Base-by-base conservation (phyloP, 208 protist genomes). In the Leishmania amazonensis region DNA sequence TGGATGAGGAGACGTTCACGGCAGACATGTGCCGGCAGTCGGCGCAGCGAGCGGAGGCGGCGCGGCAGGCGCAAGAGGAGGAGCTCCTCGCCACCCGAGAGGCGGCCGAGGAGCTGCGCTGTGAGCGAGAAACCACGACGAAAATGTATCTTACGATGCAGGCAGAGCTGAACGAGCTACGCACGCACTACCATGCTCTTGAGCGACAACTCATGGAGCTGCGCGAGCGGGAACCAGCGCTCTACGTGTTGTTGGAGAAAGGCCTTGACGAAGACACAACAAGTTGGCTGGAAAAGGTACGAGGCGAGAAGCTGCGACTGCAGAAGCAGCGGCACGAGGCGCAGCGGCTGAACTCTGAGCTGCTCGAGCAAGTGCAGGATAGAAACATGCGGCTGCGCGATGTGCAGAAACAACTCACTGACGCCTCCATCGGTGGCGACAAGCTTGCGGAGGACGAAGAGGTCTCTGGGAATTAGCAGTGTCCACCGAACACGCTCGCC, bases 191-290 rank as follows among this genome's bases (percentile, higher is more conserved):
- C 83, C 72, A 79, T 45, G 72, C 73, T 1, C 70, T 96, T 60
- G 88, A 94, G 82, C 58, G 70, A 6, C 88, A 85, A 54, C 87
- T 96, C 11, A 64, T 87, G 60, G 87, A 85, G 67, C 53, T 92
- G 42, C 79, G 74, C 6, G 78, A 80, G 62, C 77, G 40, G 5
- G 88, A 89, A 57, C 87, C 87, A 5, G 89, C 94, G 74, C 76
- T 94, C n/a, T 93, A 89, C 62, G 71, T 95, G 54, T 60, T 89
- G n/a, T 60, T 95, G 72, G 89, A 94, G 79, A 81, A 83, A 53
- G 81, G 83, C 2, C 75, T 76, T n/a, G 80, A 65, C 3, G 90
- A 94, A 64, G 73, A 87, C 80, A 84, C 68, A 31, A 35, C 84
- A 2, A 60, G 24, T 72, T 94, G 91, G 89, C 79, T 94, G 47